These are phyloP conservation scores for Rhodocollybia butyracea DNA, from an alignment of 768 basidiomycete species.

Conservation along the genomic window DNA sequence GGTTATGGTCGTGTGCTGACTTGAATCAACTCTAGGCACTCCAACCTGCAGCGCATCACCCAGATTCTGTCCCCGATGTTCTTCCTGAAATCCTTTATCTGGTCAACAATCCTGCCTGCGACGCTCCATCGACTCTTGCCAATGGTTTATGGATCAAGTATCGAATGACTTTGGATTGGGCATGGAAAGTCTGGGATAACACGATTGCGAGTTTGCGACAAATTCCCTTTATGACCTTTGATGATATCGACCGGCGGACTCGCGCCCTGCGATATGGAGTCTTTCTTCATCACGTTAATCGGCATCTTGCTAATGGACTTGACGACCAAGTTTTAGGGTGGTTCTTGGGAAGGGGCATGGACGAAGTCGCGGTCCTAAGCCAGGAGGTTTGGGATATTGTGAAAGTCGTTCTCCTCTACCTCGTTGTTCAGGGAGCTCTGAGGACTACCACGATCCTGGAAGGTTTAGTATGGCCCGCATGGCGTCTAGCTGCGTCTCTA, in stretches of 20 bases:
- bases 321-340: slow-evolving; percentile 70
- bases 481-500: slow-evolving; percentile 53
- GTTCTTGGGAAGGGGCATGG: slow-evolving; percentile 66
- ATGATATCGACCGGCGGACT: slow-evolving; percentile 40
- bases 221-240: slow-evolving; percentile 53
- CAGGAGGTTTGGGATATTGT: slow-evolving; percentile 68
- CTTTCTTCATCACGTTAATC: slow-evolving; percentile 72
- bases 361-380: slow-evolving; percentile 56
- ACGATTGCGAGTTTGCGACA: slow-evolving; percentile 72
- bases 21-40: slow-evolving; percentile 34
- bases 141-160: slow-evolving; percentile 84
- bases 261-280: slow-evolving; percentile 64
- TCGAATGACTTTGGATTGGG: slow-evolving; percentile 69
- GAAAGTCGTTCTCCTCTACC: slow-evolving; percentile 56
- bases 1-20: neutral
- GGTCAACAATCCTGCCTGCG: slow-evolving; percentile 52
- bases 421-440: slow-evolving; percentile 65
- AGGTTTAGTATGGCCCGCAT: slow-evolving; percentile 78
- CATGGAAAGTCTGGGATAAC: slow-evolving; percentile 83
- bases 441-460: slow-evolving; percentile 69
- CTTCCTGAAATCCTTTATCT: slow-evolving; percentile 67
- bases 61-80: slow-evolving; percentile 40
- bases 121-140: slow-evolving; percentile 68
- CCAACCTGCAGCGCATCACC: slow-evolving; percentile 36
- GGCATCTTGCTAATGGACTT: slow-evolving; percentile 71